Evolutionary conservation across 2,329 filamentous ascomycete species (phyloP), one percentile per base, ranked within the genome.

Genomic region (Ceratocystis eucalypticola): DNA sequence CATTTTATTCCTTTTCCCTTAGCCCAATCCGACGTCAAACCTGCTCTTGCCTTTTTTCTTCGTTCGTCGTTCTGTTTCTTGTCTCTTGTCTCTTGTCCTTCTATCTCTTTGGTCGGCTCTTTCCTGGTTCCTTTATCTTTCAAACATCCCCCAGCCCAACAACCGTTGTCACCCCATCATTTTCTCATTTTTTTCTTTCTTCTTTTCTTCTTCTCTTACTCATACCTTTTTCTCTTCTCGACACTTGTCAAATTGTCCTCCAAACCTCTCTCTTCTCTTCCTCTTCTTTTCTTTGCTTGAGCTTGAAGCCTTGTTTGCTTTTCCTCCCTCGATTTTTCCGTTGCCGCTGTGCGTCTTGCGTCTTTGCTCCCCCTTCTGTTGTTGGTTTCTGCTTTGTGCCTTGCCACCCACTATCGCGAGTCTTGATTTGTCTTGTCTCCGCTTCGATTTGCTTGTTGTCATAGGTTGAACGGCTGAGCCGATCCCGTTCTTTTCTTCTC

Each of bases 401-500:
- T 28, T 2, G n/a, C 25, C 46, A 48, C 2, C 25, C 46, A 48
- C 17, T 64, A 55, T 33, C 64, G 64, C 44, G 61, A 57, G 55
- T 30, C 22, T 65, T 57, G 28, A 28, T 41, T 41, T 41, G 37
- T 10, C 10, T 41, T 15, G 10, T 41, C 37, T 41, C 37, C 37
- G 37, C 37, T 41, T 41, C 4, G 37, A 12, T 41, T 41, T 41
- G 10, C 10, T 41, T 59, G 55, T 1, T 59, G 55, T 59, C 55
- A n/a, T 59, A n/a, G 28, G 55, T 59, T 61, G 63, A 65, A 61
- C 62, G 62, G 57, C 66, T 67, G 63, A 64, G 65, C 65, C 65
- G 65, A 57, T 64, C 61, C 44, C 61, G 28, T 37, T 65, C 44
- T 66, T 62, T 44, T 48, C 17, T 61, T 48, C 33, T 61, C 30